Base-by-base conservation (phyloP, 768 basidiomycete species). In the Leccinum pellstonianum region DNA sequence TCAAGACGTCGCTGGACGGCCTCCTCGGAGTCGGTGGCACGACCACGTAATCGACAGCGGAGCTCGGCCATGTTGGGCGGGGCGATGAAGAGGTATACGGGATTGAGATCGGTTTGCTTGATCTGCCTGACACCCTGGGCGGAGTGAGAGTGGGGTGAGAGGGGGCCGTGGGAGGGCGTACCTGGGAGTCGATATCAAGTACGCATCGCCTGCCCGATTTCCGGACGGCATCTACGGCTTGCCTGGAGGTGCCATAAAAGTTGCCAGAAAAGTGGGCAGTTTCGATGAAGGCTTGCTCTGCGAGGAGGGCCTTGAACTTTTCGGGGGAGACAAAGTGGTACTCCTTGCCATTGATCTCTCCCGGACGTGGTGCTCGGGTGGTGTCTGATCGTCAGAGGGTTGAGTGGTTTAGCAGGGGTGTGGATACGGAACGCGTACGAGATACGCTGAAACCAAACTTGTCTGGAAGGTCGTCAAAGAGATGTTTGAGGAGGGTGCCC, bases 141-240 rank as follows among this genome's bases (percentile, higher is more conserved):
- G 47, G 15, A 38, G 31, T 62, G 35, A 59, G 58, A 37, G 47
- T 12, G 12, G 15, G 19, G 8, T 5, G 7, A 15, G 6, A 35
- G 46, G 27, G 3, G 35, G 4, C 5, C 37, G 21, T 11, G 46
- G 19, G 12, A 11, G 12, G 31, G 38, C 19, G 54, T 66, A 66
- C 93, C 88, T 98, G 95, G 10, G 91, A 88, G 69, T 98, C 96
- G 59, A 98, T 98, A 71, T 98, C 96, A 41, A 98, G 82, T 59
- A 98, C 88, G 71, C 96, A 98, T 12, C 93, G 85, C 62, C 82
- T 84, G 15, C 91, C 93, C 3, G 82, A 78, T 17, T 80, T 74
- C 37, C 84, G 80, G 27, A 97, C 87, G 31, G 81, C 79, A 35
- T 80, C 77, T 31, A 98, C 85, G 21, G 94, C 86, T 62, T 84